phyloP scores from a whole-genome alignment of 2,329 filamentous ascomycete species.

The Aspergillus sp. region DNA sequence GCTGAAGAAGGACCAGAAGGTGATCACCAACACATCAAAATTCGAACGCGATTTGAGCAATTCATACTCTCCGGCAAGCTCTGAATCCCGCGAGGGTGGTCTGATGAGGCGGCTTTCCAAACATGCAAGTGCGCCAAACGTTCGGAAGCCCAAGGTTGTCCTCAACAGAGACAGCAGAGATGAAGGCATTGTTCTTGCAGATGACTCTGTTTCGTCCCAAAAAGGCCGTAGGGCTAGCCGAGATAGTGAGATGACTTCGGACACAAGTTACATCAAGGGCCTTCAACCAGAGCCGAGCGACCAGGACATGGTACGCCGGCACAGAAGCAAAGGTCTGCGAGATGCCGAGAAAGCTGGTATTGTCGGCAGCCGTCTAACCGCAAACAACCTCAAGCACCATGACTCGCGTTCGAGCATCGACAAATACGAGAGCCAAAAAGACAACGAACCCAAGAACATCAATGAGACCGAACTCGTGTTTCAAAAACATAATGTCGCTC shows the following conservation, averaged over 20 bases:
- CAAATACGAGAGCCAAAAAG: constrained; percentile 40
- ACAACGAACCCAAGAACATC: constrained; percentile 35
- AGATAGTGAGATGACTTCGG: constrained; percentile 48
- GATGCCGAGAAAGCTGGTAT: constrained; percentile 57
- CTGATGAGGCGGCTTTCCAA: constrained; percentile 58
- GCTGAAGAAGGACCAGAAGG: constrained; percentile 85
- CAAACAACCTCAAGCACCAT: constrained; percentile 63
- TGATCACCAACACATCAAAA: constrained; percentile 67
- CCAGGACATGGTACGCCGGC: constrained; percentile 53
- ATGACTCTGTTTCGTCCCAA: constrained; percentile 50
- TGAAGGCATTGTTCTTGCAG: constrained; percentile 57
- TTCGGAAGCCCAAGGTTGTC: constrained; percentile 62
- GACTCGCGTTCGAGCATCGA: constrained; percentile 62
- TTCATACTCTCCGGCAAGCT: constrained; percentile 59
- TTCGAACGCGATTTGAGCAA: constrained; percentile 66
- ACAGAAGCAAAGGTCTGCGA: constrained; percentile 55
- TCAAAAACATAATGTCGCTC: constrained; percentile 63
- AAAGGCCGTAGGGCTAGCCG: constrained; percentile 56
- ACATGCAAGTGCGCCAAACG: constrained; percentile 61
- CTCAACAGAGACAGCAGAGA: constrained; percentile 60
- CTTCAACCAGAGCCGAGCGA: constrained; percentile 50
- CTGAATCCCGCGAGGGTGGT: constrained; percentile 55
- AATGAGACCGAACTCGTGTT: constrained; percentile 57
- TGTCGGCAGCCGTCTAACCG: constrained; percentile 59
- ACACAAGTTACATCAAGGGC: constrained; percentile 45